Evolutionary conservation across 768 basidiomycete species (phyloP).

Genomic region (Pulveroboletus ravenelii): DNA sequence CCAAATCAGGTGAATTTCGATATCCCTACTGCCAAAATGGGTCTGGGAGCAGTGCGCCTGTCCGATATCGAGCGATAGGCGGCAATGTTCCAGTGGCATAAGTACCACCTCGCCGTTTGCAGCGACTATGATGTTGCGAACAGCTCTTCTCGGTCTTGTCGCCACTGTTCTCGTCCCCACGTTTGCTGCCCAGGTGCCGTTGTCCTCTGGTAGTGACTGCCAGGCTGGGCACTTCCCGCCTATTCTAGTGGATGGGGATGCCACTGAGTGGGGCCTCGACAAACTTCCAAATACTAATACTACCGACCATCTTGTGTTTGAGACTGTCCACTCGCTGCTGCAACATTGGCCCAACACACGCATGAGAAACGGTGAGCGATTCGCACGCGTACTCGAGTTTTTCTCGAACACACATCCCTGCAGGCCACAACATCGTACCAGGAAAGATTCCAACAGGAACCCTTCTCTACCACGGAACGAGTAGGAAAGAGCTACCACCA

Average conservation of each 20-base stretch:
- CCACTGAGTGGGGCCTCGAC: slow-evolving; percentile 21
- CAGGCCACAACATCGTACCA: slow-evolving; percentile 27
- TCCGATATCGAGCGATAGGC: no score
- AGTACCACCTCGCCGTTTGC: no score
- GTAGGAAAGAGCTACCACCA: slow-evolving; percentile 19
- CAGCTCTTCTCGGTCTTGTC: background rate
- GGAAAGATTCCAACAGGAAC: slow-evolving; percentile 34
- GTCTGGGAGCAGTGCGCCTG: no score
- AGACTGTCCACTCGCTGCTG: no score
- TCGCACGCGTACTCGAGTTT: slow-evolving; percentile 7
- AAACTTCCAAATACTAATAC: slow-evolving; percentile 20
- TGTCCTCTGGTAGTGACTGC: background rate
- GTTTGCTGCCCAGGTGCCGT: slow-evolving; percentile 8
- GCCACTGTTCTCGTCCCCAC: background rate
- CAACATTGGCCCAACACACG: no score
- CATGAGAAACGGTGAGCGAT: slow-evolving; percentile 33
- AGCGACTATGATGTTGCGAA: background rate
- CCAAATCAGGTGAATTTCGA: no score
- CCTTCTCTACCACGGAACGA: slow-evolving; percentile 32
- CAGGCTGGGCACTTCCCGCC: background rate
- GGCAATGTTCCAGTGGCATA: no score
- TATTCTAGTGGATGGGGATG: background rate
- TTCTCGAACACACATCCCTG: slow-evolving; percentile 10
- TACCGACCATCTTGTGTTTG: slow-evolving; percentile 21
- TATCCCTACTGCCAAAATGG: no score